Conservation (phyloP, 202 grass and related monocot species). For the Bolboschoenoplectus hybrid region DNA sequence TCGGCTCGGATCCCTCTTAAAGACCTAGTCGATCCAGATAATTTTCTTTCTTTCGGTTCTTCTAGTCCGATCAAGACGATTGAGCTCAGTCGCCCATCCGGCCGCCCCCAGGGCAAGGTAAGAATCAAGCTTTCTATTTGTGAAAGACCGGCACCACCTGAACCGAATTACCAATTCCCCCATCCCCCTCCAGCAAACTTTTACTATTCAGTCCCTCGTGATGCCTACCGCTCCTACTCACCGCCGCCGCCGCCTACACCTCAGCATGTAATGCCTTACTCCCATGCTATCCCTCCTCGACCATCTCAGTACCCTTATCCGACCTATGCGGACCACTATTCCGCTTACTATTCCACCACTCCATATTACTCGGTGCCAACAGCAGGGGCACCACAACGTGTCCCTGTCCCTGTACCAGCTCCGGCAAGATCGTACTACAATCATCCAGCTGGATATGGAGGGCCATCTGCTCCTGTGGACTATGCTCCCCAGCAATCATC, state of each 20-base stretch:
- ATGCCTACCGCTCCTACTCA: constrained; percentile 61
- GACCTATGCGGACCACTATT: constrained; percentile 43
- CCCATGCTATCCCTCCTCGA: constrained; percentile 20
- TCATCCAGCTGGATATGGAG: constrained; percentile 37
- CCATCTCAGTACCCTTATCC: constrained; percentile 40
- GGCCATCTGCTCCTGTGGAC: constrained; percentile 73
- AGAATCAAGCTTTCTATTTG: constrained; percentile 70
- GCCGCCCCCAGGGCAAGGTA: constrained; percentile 85
- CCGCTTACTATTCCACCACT: constrained; percentile 46
- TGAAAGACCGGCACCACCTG: constrained; percentile 56
- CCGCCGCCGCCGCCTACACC: constrained; percentile 47
- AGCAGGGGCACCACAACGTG: neutral
- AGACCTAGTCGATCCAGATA: constrained; percentile 60
- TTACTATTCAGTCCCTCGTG: constrained; percentile 51
- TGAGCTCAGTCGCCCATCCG: constrained; percentile 77
- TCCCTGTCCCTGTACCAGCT: neutral
- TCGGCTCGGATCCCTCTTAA: constrained; percentile 64
- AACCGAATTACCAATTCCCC: constrained; percentile 61
- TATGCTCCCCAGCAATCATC: constrained; percentile 45
- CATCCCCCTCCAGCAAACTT: constrained; percentile 52
- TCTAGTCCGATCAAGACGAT: constrained; percentile 55
- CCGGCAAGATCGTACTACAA: constrained; percentile 38
- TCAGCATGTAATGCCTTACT: constrained; percentile 47
- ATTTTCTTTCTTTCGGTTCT: constrained; percentile 49
- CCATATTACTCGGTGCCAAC: constrained; percentile 42